Evolutionary conservation across 208 protist species (phyloP).

Genomic region (Crithidia fasciculata): DNA sequence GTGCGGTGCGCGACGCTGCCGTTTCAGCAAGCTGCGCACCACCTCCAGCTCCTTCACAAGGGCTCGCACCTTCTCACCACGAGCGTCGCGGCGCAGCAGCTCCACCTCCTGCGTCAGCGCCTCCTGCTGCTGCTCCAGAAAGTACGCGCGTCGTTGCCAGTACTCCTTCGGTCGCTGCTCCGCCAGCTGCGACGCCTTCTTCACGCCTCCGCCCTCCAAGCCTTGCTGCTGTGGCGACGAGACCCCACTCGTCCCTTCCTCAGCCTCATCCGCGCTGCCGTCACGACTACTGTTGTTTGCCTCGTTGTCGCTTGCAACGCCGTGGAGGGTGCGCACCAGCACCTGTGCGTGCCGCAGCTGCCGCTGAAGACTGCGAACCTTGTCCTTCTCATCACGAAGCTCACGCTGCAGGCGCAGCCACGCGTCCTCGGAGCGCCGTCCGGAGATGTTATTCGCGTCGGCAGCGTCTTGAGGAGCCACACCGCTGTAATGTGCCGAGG

Average conservation of each 20-base stretch:
- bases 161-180: constrained; percentile 19
- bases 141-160: constrained; percentile 40
- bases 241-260: neutral
- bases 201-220: neutral
- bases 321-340: constrained; percentile 30
- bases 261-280: neutral
- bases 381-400: constrained; percentile 32
- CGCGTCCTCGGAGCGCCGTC: constrained; percentile 25
- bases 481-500: neutral
- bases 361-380: constrained; percentile 44
- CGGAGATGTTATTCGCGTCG: neutral
- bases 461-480: too few relatives aligned
- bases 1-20: constrained; percentile 13
- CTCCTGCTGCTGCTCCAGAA: constrained; percentile 42
- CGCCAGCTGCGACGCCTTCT: neutral
- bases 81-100: constrained; percentile 41
- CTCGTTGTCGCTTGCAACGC: constrained; percentile 6
- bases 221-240: too few relatives aligned
- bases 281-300: neutral
- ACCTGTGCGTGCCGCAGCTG: constrained; percentile 44
- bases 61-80: constrained; percentile 42
- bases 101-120: constrained; percentile 39
- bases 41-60: constrained; percentile 50
- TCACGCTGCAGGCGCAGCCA: constrained; percentile 37
- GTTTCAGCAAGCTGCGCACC: constrained; percentile 39